Evolutionary conservation across 164 flowering plant species (phyloP).

Genomic region (Akebia trifoliata): DNA sequence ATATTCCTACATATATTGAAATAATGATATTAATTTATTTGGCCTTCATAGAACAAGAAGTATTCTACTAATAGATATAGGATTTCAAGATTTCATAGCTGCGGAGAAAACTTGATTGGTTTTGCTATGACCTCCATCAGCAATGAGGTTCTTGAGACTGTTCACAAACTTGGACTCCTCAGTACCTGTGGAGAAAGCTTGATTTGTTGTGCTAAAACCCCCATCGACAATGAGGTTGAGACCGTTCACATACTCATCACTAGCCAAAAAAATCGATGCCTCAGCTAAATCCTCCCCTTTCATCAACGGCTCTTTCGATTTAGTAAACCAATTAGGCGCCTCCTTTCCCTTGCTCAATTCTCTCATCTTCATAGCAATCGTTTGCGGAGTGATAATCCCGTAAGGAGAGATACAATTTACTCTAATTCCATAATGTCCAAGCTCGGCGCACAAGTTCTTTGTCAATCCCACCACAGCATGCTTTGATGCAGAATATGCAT

Average conservation of each 20-base stretch:
- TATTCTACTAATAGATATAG: too few relatives aligned
- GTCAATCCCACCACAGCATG: slow-evolving; percentile 21
- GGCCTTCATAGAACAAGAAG: too few relatives aligned
- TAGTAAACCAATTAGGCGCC: not conserved
- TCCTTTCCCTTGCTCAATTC: not conserved
- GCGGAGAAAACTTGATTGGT: too few relatives aligned
- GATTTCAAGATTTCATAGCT: too few relatives aligned
- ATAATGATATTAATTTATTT: too few relatives aligned
- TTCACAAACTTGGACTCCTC: too few relatives aligned
- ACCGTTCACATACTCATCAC: slow-evolving; percentile 38
- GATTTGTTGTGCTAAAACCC: slow-evolving; percentile 22
- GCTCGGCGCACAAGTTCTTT: slow-evolving; percentile 19
- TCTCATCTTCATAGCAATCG: not conserved
- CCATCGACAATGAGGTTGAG: slow-evolving; percentile 35
- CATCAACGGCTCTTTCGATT: slow-evolving; percentile 19
- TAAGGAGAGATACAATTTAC: slow-evolving; percentile 24
- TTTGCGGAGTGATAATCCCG: not conserved
- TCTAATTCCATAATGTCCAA: slow-evolving; percentile 22
- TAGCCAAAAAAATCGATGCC: slow-evolving; percentile 28
- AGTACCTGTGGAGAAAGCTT: too few relatives aligned
- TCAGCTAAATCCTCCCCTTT: slow-evolving; percentile 26
- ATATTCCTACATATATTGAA: too few relatives aligned
- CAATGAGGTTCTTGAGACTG: too few relatives aligned
- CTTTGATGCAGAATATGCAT: slow-evolving; percentile 17
- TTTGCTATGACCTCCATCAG: too few relatives aligned